phyloP scores from a whole-genome alignment of 2,329 filamentous ascomycete genomes.

The Alternaria triticina region DNA sequence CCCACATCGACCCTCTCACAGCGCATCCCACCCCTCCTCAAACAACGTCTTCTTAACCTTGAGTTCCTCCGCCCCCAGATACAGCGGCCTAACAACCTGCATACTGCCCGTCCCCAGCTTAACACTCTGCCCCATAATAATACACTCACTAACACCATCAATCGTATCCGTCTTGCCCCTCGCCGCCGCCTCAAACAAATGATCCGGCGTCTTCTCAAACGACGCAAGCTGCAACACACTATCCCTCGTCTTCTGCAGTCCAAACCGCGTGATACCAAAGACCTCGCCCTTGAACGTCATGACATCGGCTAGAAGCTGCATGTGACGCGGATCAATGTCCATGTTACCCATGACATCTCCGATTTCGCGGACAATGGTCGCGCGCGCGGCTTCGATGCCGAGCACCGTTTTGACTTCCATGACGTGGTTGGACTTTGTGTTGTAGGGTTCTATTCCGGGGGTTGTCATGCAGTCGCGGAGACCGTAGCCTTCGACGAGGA shows the following conservation, averaged over 20 bases:
- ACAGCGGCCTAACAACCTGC: slow-evolving; percentile 79
- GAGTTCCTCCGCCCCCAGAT: slow-evolving; percentile 29
- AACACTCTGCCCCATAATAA: slow-evolving; percentile 98
- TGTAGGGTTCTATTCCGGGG: slow-evolving; percentile 81
- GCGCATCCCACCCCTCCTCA: slow-evolving; percentile 46
- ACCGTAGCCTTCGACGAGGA: slow-evolving; percentile 93
- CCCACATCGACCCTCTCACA: slow-evolving; percentile 11
- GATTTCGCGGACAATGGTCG: slow-evolving; percentile 90
- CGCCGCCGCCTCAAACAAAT: slow-evolving; percentile 92
- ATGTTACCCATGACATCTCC: slow-evolving; percentile 88
- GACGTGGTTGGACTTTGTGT: slow-evolving; percentile 80
- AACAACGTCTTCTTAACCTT: slow-evolving; percentile 41
- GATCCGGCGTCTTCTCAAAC: slow-evolving; percentile 98
- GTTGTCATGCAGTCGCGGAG: slow-evolving; percentile 90
- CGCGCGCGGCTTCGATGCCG: slow-evolving; percentile 91
- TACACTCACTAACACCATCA: slow-evolving; percentile 93
- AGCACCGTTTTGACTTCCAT: slow-evolving; percentile 88
- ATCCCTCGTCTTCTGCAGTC: slow-evolving; percentile 94
- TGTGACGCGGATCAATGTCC: slow-evolving; percentile 96
- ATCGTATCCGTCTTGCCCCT: slow-evolving; percentile 91
- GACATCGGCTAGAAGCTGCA: slow-evolving; percentile 95
- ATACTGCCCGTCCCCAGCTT: slow-evolving; percentile 89
- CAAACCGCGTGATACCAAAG: slow-evolving; percentile 94
- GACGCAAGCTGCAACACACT: slow-evolving; percentile 90
- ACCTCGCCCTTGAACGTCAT: slow-evolving; percentile 99